phyloP scores from a whole-genome alignment of 345 rosid genomes.

The Lumnitzera littorea region DNA sequence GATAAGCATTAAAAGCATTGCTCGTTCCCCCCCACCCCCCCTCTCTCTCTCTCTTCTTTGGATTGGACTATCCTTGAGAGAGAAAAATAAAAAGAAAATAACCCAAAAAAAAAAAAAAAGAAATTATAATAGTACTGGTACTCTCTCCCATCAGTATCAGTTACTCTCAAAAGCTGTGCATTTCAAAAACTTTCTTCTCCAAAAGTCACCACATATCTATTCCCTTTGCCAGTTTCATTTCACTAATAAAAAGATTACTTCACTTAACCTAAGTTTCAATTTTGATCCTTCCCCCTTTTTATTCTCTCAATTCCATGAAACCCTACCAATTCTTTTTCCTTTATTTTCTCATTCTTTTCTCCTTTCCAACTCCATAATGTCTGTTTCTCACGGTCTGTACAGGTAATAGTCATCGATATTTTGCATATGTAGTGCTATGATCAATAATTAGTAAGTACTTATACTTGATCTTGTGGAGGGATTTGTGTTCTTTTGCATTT shows the following conservation, averaged over 20 bases:
- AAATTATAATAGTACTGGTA: too few relatives aligned
- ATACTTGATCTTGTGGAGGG: too few relatives aligned
- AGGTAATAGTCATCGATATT: neutral
- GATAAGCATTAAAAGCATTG: slow-evolving; percentile 57
- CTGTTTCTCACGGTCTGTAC: neutral
- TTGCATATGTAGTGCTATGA: neutral
- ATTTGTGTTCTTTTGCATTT: too few relatives aligned
- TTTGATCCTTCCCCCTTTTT: neutral
- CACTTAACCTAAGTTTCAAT: too few relatives aligned
- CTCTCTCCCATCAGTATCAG: neutral
- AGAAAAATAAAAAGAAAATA: too few relatives aligned
- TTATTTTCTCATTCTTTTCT: slow-evolving; percentile 1
- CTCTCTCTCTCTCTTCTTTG: slow-evolving; percentile 1
- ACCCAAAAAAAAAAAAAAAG: too few relatives aligned
- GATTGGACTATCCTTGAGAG: neutral
- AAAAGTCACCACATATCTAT: neutral
- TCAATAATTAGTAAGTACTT: too few relatives aligned
- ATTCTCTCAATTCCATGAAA: slow-evolving; percentile 1
- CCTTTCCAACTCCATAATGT: slow-evolving; percentile 3
- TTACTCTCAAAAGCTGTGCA: slow-evolving; percentile 32
- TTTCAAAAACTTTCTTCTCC: slow-evolving; percentile 3
- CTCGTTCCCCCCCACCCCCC: neutral
- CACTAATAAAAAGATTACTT: neutral
- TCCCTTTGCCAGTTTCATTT: neutral
- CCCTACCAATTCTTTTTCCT: slow-evolving; percentile 9